Percentiles rank a stretch among this genome's conserved stretches.
Evolutionary conservation across 768 basidiomycete genomes (phyloP).

Genomic region (Crassisporium funariophilum): DNA sequence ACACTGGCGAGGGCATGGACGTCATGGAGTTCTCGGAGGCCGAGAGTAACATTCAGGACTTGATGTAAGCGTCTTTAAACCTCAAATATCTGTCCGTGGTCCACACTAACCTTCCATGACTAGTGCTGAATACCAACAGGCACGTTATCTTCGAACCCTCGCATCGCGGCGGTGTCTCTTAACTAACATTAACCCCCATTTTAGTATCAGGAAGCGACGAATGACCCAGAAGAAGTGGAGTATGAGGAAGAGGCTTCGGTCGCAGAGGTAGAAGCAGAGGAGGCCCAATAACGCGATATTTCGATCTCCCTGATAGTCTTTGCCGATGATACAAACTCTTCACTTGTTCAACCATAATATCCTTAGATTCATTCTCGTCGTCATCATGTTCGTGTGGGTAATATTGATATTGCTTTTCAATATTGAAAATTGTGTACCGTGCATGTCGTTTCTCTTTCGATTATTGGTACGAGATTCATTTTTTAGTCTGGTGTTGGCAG

Average conservation of each 20-base stretch:
- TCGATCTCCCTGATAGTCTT: no score
- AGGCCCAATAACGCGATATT: slow-evolving; percentile 6
- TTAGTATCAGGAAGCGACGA: slow-evolving; percentile 39
- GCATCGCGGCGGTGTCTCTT: neutral
- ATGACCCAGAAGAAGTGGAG: slow-evolving; percentile 23
- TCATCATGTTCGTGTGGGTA: no score
- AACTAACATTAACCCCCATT: neutral
- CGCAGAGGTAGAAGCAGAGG: slow-evolving; percentile 12
- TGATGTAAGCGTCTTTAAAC: slow-evolving; percentile 61
- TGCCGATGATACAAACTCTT: no score
- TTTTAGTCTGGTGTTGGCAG: no score
- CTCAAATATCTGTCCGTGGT: neutral
- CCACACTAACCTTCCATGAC: slow-evolving; percentile 1
- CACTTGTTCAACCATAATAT: neutral
- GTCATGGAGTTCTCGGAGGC: slow-evolving; percentile 84
- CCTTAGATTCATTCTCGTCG: no score
- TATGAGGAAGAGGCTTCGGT: slow-evolving; percentile 23
- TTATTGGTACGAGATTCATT: no score
- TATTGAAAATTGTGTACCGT: no score
- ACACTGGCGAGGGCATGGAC: slow-evolving; percentile 92
- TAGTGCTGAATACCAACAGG: slow-evolving; percentile 91
- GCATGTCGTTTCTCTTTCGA: no score
- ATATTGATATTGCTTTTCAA: no score
- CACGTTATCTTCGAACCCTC: no score
- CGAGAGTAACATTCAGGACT: slow-evolving; percentile 78